A percentile compares a stretch with the other conserved stretches of the same genome.
Evolutionary conservation across 441 rosid species (phyloP).

Genomic region (Geranium incanum): DNA sequence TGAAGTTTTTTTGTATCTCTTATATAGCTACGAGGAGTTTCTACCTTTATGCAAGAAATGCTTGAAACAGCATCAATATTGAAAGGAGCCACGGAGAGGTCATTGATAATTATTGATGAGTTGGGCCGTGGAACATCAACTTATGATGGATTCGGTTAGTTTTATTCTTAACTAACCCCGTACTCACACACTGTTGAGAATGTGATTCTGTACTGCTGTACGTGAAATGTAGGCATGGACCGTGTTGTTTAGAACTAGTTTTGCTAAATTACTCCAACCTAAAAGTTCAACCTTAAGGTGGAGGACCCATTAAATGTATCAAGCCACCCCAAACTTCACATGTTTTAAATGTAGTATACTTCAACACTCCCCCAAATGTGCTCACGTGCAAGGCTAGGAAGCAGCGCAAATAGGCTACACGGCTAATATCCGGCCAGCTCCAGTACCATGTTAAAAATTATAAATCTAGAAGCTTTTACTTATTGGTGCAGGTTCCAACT

Average conservation of each 20-base stretch:
- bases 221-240: background rate
- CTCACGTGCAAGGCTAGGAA: background rate
- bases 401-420: background rate
- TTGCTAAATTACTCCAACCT: conserved; percentile 2
- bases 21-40: conserved; percentile 77
- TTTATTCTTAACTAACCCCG: conserved; percentile 13
- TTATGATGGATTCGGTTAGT: conserved; percentile 94
- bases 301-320: conserved; percentile 7
- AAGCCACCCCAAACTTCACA: background rate
- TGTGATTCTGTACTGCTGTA: background rate
- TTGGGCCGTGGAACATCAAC: conserved; percentile 98
- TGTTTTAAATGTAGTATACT: too few relatives aligned
- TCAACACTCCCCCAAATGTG: background rate
- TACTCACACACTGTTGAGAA: background rate
- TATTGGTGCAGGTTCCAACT: background rate
- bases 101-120: conserved; percentile 92
- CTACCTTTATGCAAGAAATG: conserved; percentile 95
- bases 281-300: conserved; percentile 7
- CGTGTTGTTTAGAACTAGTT: background rate
- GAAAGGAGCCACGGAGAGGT: conserved; percentile 84
- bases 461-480: background rate
- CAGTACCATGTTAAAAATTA: background rate
- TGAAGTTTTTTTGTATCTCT: conserved; percentile 18
- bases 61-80: conserved; percentile 95
- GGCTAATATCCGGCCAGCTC: background rate